phyloP scores from a whole-genome alignment of 108 stramenopile species.

The Skeletonema potamos region DNA sequence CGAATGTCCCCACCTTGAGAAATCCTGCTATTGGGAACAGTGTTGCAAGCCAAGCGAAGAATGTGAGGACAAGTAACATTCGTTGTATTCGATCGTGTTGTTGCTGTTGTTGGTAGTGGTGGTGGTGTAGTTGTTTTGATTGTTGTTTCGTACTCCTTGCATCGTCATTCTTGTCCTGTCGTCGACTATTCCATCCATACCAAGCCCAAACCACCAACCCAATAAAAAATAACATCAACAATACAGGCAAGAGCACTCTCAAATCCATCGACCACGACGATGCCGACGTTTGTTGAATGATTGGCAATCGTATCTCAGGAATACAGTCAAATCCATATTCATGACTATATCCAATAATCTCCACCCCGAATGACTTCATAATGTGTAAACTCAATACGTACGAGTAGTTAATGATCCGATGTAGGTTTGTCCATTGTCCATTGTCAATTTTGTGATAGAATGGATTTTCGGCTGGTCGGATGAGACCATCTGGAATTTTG shows the following conservation, averaged over 20 bases:
- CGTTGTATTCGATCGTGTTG: conserved; percentile 18
- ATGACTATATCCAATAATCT: conserved; percentile 77
- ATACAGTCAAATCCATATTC: conserved; percentile 86
- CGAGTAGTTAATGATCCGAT: conserved; percentile 54
- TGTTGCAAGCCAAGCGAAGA: conserved; percentile 69
- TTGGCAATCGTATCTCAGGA: conserved; percentile 32
- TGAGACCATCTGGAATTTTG: conserved; percentile 75
- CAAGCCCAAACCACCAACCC: conserved; percentile 26
- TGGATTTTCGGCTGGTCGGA: conserved; percentile 87
- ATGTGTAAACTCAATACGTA: conserved; percentile 68
- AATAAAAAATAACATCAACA: conserved; percentile 19
- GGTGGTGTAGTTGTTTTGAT: background rate
- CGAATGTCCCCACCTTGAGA: conserved; percentile 84
- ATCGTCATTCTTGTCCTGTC: background rate
- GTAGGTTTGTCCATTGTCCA: conserved; percentile 1
- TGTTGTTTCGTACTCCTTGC: background rate
- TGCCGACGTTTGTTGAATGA: background rate
- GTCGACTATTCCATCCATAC: conserved; percentile 5
- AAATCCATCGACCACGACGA: conserved; percentile 37
- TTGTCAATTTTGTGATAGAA: conserved; percentile 47
- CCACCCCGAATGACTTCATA: conserved; percentile 52
- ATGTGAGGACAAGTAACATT: conserved; percentile 52
- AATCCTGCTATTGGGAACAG: conserved; percentile 78
- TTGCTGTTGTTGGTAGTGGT: no score
- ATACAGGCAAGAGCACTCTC: conserved; percentile 50